phyloP scores from a whole-genome alignment of 139 green algal genomes.

The Micromonas commoda region DNA sequence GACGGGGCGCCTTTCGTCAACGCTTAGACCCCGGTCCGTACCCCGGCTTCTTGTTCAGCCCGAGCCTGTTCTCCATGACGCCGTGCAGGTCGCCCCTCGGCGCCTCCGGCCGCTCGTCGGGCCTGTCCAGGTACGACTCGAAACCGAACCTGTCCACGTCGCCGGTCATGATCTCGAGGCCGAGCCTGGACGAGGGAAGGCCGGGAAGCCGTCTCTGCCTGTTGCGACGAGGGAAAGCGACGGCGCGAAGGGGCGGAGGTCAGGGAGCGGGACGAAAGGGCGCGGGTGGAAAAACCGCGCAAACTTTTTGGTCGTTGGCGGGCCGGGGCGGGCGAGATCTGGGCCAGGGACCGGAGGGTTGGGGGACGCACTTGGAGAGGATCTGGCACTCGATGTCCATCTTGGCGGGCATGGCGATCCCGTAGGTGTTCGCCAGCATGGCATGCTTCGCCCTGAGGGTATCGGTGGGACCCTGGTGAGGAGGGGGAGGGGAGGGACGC shows the following conservation, averaged over 20 bases:
- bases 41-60: background rate
- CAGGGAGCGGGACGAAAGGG: too few species aligned
- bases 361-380: slow-evolving; percentile 25
- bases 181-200: slow-evolving; percentile 24
- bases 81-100: background rate
- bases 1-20: background rate
- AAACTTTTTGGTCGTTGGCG: too few species aligned
- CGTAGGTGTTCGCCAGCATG: slow-evolving; percentile 30
- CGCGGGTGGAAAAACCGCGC: too few species aligned
- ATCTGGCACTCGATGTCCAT: slow-evolving; percentile 42
- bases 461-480: slow-evolving; percentile 1
- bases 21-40: background rate
- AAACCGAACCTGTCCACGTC: slow-evolving; percentile 37
- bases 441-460: background rate
- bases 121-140: slow-evolving; percentile 26
- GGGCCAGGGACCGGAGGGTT: background rate
- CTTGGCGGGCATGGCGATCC: slow-evolving; percentile 31
- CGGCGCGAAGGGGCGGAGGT: too few species aligned
- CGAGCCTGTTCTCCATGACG: slow-evolving; percentile 21
- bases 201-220: background rate
- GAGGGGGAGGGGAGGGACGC: background rate
- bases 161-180: slow-evolving; percentile 29
- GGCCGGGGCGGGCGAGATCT: background rate
- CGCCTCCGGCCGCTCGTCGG: background rate
- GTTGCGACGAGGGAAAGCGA: background rate